A percentile compares a stretch with the other conserved stretches of the same genome.
Conservation (phyloP, 352 stramenopile species). For the Saprolegnia diclina region DNA sequence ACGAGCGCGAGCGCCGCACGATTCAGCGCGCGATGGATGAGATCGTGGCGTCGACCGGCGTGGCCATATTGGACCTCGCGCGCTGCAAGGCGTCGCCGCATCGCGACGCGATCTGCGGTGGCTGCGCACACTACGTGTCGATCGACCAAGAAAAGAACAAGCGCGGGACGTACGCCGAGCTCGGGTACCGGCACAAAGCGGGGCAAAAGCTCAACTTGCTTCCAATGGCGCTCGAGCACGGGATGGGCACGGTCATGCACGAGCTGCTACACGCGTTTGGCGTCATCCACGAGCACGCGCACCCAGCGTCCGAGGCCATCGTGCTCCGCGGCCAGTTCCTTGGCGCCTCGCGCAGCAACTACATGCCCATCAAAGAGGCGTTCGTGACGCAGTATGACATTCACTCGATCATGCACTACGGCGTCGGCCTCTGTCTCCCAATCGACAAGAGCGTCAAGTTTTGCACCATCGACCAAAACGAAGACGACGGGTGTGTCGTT, state of each 20-base stretch:
- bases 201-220: conserved; percentile 68
- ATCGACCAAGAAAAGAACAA: conserved; percentile 64
- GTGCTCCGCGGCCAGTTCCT: conserved; percentile 41
- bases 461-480: conserved; percentile 31
- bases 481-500: conserved; percentile 55
- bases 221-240: conserved; percentile 49
- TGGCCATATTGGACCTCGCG: conserved; percentile 50
- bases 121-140: conserved; percentile 58
- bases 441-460: conserved; percentile 30
- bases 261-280: conserved; percentile 62
- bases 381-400: conserved; percentile 61
- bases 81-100: conserved; percentile 46
- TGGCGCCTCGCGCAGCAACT: conserved; percentile 38
- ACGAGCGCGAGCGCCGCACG: conserved; percentile 37
- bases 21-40: conserved; percentile 41
- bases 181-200: conserved; percentile 62
- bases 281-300: conserved; percentile 67
- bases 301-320: conserved; percentile 57
- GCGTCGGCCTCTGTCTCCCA: conserved; percentile 56
- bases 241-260: conserved; percentile 46
- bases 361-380: conserved; percentile 55
- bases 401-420: conserved; percentile 77
- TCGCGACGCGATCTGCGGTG: background rate
- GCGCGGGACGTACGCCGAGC: conserved; percentile 43
- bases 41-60: conserved; percentile 48